Conservation (phyloP, 1,139 yeast species). For the Candida gigantensis region DNA sequence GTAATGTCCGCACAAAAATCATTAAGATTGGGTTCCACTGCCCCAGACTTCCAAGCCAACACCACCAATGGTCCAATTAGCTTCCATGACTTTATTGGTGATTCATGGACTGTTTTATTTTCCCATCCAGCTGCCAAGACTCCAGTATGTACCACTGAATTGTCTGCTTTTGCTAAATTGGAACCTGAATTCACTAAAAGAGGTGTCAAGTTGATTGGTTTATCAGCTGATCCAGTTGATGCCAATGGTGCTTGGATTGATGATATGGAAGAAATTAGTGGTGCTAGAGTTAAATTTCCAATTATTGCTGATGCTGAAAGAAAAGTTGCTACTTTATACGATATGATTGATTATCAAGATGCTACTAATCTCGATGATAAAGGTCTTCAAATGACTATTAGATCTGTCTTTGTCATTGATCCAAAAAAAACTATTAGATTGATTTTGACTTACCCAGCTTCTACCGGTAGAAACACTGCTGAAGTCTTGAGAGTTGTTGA, state of each 20-base stretch:
- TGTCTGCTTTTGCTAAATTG: slow-evolving; percentile 83
- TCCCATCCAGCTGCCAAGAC: slow-evolving; percentile 90
- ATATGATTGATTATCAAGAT: slow-evolving; percentile 85
- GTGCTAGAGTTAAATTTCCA: slow-evolving; percentile 69
- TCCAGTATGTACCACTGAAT: slow-evolving; percentile 88
- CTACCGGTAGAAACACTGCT: slow-evolving; percentile 86
- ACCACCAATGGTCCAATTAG: slow-evolving; percentile 73
- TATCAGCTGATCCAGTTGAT: slow-evolving; percentile 70
- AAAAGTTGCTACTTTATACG: slow-evolving; percentile 67
- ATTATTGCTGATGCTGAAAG: slow-evolving; percentile 77
- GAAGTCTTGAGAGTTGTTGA: slow-evolving; percentile 82
- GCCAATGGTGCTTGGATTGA: slow-evolving; percentile 80
- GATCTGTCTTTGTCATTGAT: slow-evolving; percentile 83
- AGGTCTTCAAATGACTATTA: slow-evolving; percentile 73
- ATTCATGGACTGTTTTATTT: slow-evolving; percentile 76
- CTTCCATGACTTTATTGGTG: slow-evolving; percentile 76
- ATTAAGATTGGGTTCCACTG: slow-evolving; percentile 61
- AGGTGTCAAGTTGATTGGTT: slow-evolving; percentile 73
- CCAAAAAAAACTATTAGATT: slow-evolving; percentile 74
- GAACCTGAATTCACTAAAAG: slow-evolving; percentile 81
- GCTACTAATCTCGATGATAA: slow-evolving; percentile 74
- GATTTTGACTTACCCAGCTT: slow-evolving; percentile 77
- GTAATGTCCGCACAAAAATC: slow-evolving; percentile 14
- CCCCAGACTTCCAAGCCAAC: slow-evolving; percentile 77
- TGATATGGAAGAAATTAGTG: slow-evolving; percentile 79